Conservation (phyloP, 129 eudicot genomes). For the Flaveria sonorensis region DNA sequence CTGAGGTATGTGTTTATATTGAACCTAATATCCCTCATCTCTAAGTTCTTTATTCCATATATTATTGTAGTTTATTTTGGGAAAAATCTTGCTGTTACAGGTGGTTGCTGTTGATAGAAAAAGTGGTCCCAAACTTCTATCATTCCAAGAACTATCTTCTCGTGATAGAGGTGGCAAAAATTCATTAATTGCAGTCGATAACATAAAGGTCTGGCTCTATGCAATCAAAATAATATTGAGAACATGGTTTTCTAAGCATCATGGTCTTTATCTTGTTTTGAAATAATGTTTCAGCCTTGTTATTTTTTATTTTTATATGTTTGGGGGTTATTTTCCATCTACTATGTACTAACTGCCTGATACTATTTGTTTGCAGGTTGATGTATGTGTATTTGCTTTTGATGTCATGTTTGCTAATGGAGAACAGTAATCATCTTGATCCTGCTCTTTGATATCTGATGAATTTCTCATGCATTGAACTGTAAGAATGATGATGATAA, state of each 20-base stretch:
- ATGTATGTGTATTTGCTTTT: slow-evolving; percentile 76
- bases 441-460: slow-evolving; percentile 21
- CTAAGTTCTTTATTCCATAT: background rate
- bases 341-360: slow-evolving; percentile 11
- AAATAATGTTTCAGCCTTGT: slow-evolving; percentile 17
- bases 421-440: slow-evolving; percentile 66
- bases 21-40: background rate
- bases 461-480: background rate
- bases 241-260: slow-evolving; percentile 5
- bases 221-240: background rate
- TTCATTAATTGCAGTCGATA: slow-evolving; percentile 63
- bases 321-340: background rate
- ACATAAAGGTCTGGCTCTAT: slow-evolving; percentile 61
- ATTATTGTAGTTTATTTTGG: background rate
- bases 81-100: slow-evolving; percentile 41
- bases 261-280: background rate
- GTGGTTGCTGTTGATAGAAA: slow-evolving; percentile 92
- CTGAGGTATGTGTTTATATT: slow-evolving; percentile 64
- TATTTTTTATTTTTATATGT: background rate
- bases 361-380: slow-evolving; percentile 66
- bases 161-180: slow-evolving; percentile 91
- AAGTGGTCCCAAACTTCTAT: slow-evolving; percentile 70
- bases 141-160: slow-evolving; percentile 94
- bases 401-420: slow-evolving; percentile 96
- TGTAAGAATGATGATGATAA: background rate